Evolutionary conservation across 2,329 filamentous ascomycete species (phyloP), one percentile per base, ranked within the genome.

Genomic region (Neofusicoccum cordaticola): DNA sequence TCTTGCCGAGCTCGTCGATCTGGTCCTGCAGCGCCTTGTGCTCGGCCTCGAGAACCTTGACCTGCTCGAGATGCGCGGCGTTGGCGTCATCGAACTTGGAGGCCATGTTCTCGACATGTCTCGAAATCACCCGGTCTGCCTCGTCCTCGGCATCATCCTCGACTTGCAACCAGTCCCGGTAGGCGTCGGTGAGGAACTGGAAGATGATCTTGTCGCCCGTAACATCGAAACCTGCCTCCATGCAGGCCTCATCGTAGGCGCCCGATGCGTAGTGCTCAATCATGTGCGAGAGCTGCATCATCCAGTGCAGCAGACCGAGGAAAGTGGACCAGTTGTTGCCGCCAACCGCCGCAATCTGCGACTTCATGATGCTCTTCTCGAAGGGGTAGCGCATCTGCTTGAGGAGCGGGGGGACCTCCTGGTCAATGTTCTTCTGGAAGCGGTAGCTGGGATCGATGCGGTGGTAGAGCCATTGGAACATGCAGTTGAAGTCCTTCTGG

Each of bases 301-400:
- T 94, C 95, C 95, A 99, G 79, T 99, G 93, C 58, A 99, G 83
- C 75, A 99, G 82, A 0, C 93, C 95, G 12, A 99, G 82, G 72
- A 99, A 98, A 0, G 92, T 95, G 67, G 90, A 90, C 95, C 95
- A 99, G 74, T 98, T 98, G 78, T 97, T 93, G 2, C 93, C 94
- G 69, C 95, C 95, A 0, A 98, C 95, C 1, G 96, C 95, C 0
- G 92, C 88, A 65, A 99, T 92, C 74, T 97, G 93, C 61, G 92
- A 97, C 78, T 98, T 99, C 63, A 93, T 97, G 71, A 99, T 98
- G 72, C 89, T 93, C 77, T 93, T 92, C 72, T 97, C 93, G 74
- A 93, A 99, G 0, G 95, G 95, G 74, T 99, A 99, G 62, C 94
- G 88, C 72, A 99, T 81, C 75, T 97, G 94, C 74, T 97, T 96